These are phyloP conservation scores for Metrosideros polymorpha DNA, from an alignment of 441 rosid genomes.

Conservation along the genomic window DNA sequence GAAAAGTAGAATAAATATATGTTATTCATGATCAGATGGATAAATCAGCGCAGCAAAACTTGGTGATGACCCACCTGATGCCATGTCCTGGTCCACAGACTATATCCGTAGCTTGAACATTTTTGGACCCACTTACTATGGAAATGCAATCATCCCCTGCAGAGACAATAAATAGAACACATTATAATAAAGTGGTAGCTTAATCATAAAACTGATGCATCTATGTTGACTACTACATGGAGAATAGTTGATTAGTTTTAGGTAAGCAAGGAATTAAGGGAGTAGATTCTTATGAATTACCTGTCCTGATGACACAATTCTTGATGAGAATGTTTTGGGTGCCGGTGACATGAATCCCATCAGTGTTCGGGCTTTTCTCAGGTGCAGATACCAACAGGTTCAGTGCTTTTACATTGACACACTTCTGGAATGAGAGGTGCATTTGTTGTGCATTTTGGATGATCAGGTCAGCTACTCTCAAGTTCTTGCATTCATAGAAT, in stretches of 20 bases:
- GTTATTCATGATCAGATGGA: not conserved
- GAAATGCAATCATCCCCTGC: constrained; percentile 93
- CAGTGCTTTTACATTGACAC: constrained; percentile 42
- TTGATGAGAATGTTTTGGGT: constrained; percentile 55
- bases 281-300: constrained; percentile 13
- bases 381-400: constrained; percentile 54
- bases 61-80: not conserved
- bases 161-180: not conserved
- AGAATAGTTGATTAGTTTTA: not conserved
- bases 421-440: constrained; percentile 53
- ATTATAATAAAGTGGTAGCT: not conserved
- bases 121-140: constrained; percentile 73
- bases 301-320: constrained; percentile 54
- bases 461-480: constrained; percentile 9
- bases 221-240: not conserved
- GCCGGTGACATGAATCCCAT: constrained; percentile 71
- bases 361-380: constrained; percentile 78
- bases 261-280: not conserved
- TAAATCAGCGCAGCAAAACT: not conserved
- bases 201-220: not conserved
- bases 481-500: constrained; percentile 9
- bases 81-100: constrained; percentile 79
- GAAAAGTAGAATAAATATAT: too few species aligned
- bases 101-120: constrained; percentile 63
- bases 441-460: constrained; percentile 60